A percentile compares a stretch with the other conserved stretches of the same genome.
These are phyloP conservation scores for Pyricularia grisea DNA, from an alignment of 2,329 filamentous ascomycete species.

Conservation along the genomic window DNA sequence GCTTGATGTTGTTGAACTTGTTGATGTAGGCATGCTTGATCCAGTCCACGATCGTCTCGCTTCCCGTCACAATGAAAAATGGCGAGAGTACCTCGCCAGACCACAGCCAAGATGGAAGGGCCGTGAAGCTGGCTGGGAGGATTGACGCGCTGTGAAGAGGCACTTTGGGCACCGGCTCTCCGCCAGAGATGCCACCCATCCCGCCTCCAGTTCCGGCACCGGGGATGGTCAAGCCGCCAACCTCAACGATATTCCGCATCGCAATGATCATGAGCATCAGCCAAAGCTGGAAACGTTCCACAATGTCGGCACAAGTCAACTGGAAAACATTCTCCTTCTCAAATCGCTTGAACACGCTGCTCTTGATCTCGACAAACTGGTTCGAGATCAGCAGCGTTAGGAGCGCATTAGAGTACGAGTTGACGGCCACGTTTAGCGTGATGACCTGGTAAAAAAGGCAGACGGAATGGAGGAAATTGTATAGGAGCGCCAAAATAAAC, in stretches of 20 bases:
- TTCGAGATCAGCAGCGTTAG: slow-evolving; percentile 90
- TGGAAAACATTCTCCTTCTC: slow-evolving; percentile 98
- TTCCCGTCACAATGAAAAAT: slow-evolving; percentile 87
- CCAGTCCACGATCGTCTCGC: slow-evolving; percentile 94
- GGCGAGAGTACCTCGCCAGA: slow-evolving; percentile 85
- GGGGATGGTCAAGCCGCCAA: slow-evolving; percentile 67
- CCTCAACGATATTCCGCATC: slow-evolving; percentile 90
- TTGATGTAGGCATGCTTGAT: slow-evolving; percentile 96
- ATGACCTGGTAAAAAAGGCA: slow-evolving; percentile 96
- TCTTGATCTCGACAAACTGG: slow-evolving; percentile 98
- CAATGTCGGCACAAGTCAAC: slow-evolving; percentile 89
- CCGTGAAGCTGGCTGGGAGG: slow-evolving; percentile 81
- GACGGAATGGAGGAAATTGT: slow-evolving; percentile 81
- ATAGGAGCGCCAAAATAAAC: slow-evolving; percentile 76
- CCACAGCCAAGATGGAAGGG: slow-evolving; percentile 68
- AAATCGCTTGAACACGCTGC: slow-evolving; percentile 96
- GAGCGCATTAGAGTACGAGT: slow-evolving; percentile 94
- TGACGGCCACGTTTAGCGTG: slow-evolving; percentile 94
- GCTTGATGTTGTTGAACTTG: slow-evolving; percentile 97
- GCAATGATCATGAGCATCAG: slow-evolving; percentile 96
- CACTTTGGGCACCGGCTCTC: slow-evolving; percentile 33
- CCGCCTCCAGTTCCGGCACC: slow-evolving; percentile 31
- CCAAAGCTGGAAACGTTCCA: slow-evolving; percentile 96
- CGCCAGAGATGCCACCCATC: background rate
- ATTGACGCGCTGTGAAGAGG: slow-evolving; percentile 63